Conservation (phyloP, 495 filamentous ascomycete species). For the Lineolata rhizophorae region DNA sequence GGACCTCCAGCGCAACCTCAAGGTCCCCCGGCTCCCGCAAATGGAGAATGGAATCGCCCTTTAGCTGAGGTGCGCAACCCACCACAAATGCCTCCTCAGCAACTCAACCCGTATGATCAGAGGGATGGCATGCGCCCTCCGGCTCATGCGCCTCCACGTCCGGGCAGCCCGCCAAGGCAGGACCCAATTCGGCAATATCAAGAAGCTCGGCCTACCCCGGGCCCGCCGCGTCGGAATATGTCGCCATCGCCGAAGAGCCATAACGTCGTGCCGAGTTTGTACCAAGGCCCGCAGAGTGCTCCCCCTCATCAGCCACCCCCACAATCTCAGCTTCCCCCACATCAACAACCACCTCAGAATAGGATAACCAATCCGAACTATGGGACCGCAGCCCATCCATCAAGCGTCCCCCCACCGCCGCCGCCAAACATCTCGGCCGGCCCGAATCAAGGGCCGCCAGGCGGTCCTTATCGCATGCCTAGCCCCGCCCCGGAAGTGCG, state of each 20-base stretch:
- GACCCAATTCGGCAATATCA: conserved; percentile 52
- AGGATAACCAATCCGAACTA: conserved; percentile 55
- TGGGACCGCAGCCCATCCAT: conserved; percentile 26
- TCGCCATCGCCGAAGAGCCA: conserved; percentile 42
- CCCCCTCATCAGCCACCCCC: conserved; percentile 40
- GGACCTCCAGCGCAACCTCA: conserved; percentile 37
- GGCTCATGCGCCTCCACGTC: conserved; percentile 30
- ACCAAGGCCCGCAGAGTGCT: conserved; percentile 29
- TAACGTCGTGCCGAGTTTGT: conserved; percentile 33
- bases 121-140: conserved; percentile 43
- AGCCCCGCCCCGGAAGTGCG: conserved; percentile 71
- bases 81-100: conserved; percentile 38
- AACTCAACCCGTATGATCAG: conserved; percentile 56
- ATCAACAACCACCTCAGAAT: conserved; percentile 16
- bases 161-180: conserved; percentile 31
- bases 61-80: conserved; percentile 52
- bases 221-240: conserved; percentile 33
- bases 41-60: conserved; percentile 32
- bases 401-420: conserved; percentile 23
- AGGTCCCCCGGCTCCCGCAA: conserved; percentile 16
- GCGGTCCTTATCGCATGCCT: conserved; percentile 32
- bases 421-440: too few species aligned
- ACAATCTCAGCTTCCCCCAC: conserved; percentile 20
- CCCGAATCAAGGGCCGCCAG: not conserved
- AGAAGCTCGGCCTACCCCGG: too few species aligned